Percentiles rank a stretch among this genome's conserved stretches.
These are phyloP conservation scores for Heritiera fomes DNA, from an alignment of 345 rosid species.

Conservation along the genomic window DNA sequence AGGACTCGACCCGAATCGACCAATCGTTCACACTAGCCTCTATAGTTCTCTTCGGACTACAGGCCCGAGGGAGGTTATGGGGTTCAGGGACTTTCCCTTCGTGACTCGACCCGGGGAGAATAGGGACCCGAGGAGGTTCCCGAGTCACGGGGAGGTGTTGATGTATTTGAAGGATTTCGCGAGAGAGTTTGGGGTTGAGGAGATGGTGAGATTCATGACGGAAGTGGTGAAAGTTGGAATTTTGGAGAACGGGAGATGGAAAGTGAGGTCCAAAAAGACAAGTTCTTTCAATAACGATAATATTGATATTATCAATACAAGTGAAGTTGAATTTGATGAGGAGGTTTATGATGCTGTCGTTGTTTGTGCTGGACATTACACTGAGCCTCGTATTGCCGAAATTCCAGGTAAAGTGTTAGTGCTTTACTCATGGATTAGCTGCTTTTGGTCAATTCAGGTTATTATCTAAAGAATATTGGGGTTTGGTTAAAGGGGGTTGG, in stretches of 20 bases:
- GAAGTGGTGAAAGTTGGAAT: constrained; percentile 49
- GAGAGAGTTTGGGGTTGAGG: constrained; percentile 56
- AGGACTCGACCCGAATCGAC: constrained; percentile 60
- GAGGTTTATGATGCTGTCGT: constrained; percentile 70
- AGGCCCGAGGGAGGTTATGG: constrained; percentile 87
- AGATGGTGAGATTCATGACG: constrained; percentile 61
- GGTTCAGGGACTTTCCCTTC: constrained; percentile 73
- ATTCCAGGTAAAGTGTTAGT: constrained; percentile 29
- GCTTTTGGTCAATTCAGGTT: too few species aligned
- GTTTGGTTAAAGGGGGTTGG: too few species aligned
- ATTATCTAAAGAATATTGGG: too few species aligned
- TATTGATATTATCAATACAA: constrained; percentile 24
- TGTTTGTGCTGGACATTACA: constrained; percentile 61
- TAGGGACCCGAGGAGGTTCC: constrained; percentile 70
- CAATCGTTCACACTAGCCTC: constrained; percentile 66
- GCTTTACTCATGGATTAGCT: too few species aligned
- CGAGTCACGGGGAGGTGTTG: constrained; percentile 70
- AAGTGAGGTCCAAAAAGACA: constrained; percentile 44
- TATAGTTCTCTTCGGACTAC: constrained; percentile 85
- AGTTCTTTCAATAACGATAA: constrained; percentile 45
- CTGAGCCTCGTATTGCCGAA: constrained; percentile 56
- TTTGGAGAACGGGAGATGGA: constrained; percentile 53
- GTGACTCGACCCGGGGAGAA: constrained; percentile 29
- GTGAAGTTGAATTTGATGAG: constrained; percentile 18
- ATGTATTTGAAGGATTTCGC: constrained; percentile 61